Evolutionary conservation across 2,329 filamentous ascomycete genomes (phyloP), one percentile per base, ranked within the genome.

Genomic region (Emmonsiellopsis sp.): DNA sequence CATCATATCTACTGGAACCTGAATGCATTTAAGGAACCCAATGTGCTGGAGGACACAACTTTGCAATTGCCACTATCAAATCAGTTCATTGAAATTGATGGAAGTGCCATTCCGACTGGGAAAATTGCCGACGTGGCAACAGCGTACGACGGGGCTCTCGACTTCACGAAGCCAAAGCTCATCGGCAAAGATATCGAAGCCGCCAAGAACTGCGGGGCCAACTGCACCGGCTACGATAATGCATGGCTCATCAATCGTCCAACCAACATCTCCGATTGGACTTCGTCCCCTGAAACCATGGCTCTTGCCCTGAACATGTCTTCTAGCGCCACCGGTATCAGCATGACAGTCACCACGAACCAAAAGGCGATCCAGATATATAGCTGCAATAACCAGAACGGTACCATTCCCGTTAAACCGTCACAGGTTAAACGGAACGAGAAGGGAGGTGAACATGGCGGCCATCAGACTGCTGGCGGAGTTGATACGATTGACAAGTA

Each of bases 301-400:
- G 67, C 69, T 39, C 67, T 68, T 17, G 73, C 81, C 2, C 83
- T 90, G 0, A 81, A 79, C 6, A 74, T 95, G 61, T 65, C 65
- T 32, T 82, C 82, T 2, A 87, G 85, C 39, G 76, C 80, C 4
- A 90, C 86, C 0, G 91, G 91, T 47, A 95, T 96, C 68, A 82
- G 83, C 65, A 66, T 96, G 54, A 87, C 95, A 54, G 75, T 96
- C 61, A 88, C 78, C 69, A 83, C 85, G 6, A 88, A 95, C 72
- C 90, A 95, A 73, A 82, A 87, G 9, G 90, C 88, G 3, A 84
- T 94, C 71, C 91, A 96, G 72, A 78, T 96, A 62, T 96, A 95
- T 76, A 84, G 81, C 57, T 96, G 91, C 76, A 83, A 82, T 62
- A 81, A 81, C 21, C 83, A 88, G 72, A 84, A 94, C 70, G 88